Conservation (phyloP, 139 green algal genomes). For the Parachlorella kessleri region DNA sequence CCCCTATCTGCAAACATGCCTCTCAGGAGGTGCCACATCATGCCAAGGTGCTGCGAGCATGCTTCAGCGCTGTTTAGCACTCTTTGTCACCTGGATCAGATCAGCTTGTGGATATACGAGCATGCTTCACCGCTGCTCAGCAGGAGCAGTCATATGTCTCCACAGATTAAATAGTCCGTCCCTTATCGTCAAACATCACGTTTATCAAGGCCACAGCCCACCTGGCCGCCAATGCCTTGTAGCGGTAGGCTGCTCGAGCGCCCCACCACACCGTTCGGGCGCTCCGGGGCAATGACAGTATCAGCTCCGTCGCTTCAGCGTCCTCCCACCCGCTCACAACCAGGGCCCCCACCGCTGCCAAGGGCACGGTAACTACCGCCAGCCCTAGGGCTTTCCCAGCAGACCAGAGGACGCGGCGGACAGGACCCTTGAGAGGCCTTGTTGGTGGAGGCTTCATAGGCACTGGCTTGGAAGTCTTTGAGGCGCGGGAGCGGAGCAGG, state of each 20-base stretch:
- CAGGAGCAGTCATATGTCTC: not conserved
- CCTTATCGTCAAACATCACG: no score
- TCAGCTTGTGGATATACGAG: no score
- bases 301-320: conserved; percentile 15
- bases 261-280: conserved; percentile 28
- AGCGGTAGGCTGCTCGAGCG: conserved; percentile 23
- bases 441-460: no score
- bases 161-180: not conserved
- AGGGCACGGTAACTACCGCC: conserved; percentile 8
- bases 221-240: conserved; percentile 17
- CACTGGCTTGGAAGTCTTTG: not conserved
- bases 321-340: conserved; percentile 28
- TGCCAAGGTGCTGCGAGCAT: no score
- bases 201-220: not conserved
- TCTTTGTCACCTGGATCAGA: no score
- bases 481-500: not conserved
- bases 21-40: no score
- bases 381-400: conserved; percentile 2
- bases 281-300: conserved; percentile 28
- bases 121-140: no score
- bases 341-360: conserved; percentile 9
- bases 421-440: not conserved
- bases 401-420: not conserved
- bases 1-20: no score
- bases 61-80: no score